Percentiles rank a stretch among this genome's conserved stretches.
These are phyloP conservation scores for Penicillium sp. DNA, from an alignment of 2,329 filamentous ascomycete species.

Conservation along the genomic window DNA sequence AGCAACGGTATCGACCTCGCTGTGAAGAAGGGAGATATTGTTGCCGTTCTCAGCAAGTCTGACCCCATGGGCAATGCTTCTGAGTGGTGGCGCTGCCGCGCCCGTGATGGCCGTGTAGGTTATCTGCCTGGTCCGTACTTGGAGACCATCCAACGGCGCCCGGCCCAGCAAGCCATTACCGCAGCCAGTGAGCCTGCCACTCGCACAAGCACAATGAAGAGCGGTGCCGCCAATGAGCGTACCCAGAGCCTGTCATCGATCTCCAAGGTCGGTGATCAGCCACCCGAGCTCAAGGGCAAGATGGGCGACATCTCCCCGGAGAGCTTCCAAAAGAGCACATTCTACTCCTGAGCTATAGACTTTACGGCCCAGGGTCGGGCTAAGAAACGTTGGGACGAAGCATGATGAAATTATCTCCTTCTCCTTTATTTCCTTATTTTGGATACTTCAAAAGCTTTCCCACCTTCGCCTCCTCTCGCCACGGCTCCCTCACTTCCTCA, in stretches of 20 bases:
- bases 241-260: slow-evolving; percentile 40
- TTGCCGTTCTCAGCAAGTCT: slow-evolving; percentile 88
- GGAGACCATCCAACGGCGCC: slow-evolving; percentile 68
- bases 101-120: slow-evolving; percentile 84
- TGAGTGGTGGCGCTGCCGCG: slow-evolving; percentile 96
- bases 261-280: slow-evolving; percentile 40
- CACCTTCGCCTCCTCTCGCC: not conserved
- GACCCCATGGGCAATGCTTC: slow-evolving; percentile 90
- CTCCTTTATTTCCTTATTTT: not conserved
- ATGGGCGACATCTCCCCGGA: slow-evolving; percentile 67
- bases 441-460: slow-evolving; percentile 10
- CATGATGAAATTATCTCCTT: not conserved
- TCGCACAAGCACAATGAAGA: slow-evolving; percentile 59
- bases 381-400: not conserved
- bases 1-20: slow-evolving; percentile 80
- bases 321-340: slow-evolving; percentile 72
- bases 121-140: slow-evolving; percentile 92
- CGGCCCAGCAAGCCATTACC: slow-evolving; percentile 50
- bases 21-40: slow-evolving; percentile 92
- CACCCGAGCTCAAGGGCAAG: slow-evolving; percentile 60
- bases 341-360: slow-evolving; percentile 59
- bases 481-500: not conserved
- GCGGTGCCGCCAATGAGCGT: slow-evolving; percentile 28
- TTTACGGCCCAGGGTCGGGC: not conserved
- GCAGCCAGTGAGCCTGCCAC: slow-evolving; percentile 48